Base-by-base conservation (phyloP, 106 monocot species). In the Dioscorea alata region DNA sequence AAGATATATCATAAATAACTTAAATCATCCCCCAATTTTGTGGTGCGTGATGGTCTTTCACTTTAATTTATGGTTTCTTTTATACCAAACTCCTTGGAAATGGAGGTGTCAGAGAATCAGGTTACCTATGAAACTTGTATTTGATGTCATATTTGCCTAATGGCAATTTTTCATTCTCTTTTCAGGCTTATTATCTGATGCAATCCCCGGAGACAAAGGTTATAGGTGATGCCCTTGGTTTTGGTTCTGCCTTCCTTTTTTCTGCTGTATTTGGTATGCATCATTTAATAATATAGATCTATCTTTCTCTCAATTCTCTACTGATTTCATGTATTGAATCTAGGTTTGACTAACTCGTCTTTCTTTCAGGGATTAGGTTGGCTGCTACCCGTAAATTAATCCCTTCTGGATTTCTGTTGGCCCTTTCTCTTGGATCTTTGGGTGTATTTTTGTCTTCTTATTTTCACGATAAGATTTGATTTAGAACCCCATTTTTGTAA, bases 181-280 rank as follows among this genome's bases (percentile, higher is more conserved):
- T 63, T 51, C 14, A 88, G 93, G 85, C 93, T 22, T 93, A 83
- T 67, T 93, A 89, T 78, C 69, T 93, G 71, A 89, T 89, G 86
- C 86, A 86, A 76, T 81, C 76, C 13, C 83, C 85, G n/a, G 88
- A 93, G 50, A 89, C 93, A 16, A 89, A 79, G 73, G 81, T 60
- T 10, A 68, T 69, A 59, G 93, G 86, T 12, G 79, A 88, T 61
- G 88, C 88, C 12, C 34, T 93, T 66, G 88, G 79, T 49, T 93
- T 93, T 42, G 88, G 86, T 51, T 83, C 80, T 51, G 81, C 93
- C 59, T 73, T 89, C 19, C 80, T 93, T 57, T 93, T 89, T 61
- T 71, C 88, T 23, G 61, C 78, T 63, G 83, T 93, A 48, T 93
- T 93, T 69, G 93, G 91, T 91, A 49, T 8, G 64, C 63, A 25